A percentile compares a stretch with the other conserved stretches of the same genome.
phyloP scores from a whole-genome alignment of 805 yeast genomes.

The Suhomyces kilbournensis region DNA sequence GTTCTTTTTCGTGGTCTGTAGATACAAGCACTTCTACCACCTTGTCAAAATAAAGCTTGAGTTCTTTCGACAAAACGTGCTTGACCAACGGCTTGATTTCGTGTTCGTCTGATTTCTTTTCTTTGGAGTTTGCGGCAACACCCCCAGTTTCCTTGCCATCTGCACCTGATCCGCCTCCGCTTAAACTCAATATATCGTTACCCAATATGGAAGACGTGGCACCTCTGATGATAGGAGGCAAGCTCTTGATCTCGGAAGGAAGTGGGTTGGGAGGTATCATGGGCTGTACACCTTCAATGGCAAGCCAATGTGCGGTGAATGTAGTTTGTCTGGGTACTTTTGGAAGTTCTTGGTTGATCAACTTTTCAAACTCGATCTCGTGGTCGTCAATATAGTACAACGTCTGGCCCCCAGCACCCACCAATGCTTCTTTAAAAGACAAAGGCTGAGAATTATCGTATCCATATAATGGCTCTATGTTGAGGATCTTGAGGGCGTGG shows the following conservation, averaged over 20 bases:
- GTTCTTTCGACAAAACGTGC: conserved; percentile 90
- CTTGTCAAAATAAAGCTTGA: conserved; percentile 89
- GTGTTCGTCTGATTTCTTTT: conserved; percentile 39
- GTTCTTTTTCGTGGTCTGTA: conserved; percentile 52
- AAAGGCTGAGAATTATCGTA: conserved; percentile 71
- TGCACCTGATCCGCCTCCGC: conserved; percentile 18
- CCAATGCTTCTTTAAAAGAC: conserved; percentile 80
- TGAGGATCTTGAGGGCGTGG: conserved; percentile 76
- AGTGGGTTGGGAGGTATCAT: conserved; percentile 95
- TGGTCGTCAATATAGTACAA: conserved; percentile 89
- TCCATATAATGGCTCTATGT: conserved; percentile 92
- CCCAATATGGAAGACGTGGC: conserved; percentile 56
- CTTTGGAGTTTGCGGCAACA: conserved; percentile 9
- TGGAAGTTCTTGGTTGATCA: conserved; percentile 92
- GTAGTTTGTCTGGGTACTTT: conserved; percentile 90
- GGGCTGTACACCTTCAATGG: conserved; percentile 98
- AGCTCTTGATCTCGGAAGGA: conserved; percentile 68
- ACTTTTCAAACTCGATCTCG: conserved; percentile 89
- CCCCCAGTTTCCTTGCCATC: conserved; percentile 48
- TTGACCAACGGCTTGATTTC: conserved; percentile 86
- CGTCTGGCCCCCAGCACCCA: conserved; percentile 85
- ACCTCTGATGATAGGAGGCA: conserved; percentile 80
- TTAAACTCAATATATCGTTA: conserved; percentile 33
- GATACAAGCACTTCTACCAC: conserved; percentile 75
- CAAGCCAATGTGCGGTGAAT: conserved; percentile 95